phyloP scores from a whole-genome alignment of 768 basidiomycete species.

The Mycena galericulata region DNA sequence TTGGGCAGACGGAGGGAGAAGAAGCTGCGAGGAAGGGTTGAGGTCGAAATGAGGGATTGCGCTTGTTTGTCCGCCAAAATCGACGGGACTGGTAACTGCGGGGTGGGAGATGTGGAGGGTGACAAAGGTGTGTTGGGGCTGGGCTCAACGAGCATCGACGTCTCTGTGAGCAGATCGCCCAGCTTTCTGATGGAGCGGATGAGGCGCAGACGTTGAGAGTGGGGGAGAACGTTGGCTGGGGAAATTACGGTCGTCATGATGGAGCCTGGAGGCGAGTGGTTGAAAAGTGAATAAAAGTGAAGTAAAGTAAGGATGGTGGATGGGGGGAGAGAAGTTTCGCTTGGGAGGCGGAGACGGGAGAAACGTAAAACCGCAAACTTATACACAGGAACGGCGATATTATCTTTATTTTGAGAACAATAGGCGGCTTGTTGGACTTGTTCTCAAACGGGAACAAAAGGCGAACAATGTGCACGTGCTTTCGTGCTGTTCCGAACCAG shows the following conservation, averaged over 20 bases:
- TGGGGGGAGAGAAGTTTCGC: not conserved
- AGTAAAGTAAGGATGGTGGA: not conserved
- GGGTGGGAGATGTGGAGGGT: not conserved
- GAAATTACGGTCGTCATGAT: conserved; percentile 23
- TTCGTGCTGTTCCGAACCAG: too few relatives aligned
- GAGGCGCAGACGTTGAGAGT: conserved; percentile 32
- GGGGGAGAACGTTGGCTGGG: conserved; percentile 12
- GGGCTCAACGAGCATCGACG: conserved; percentile 13
- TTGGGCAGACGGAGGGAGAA: conserved; percentile 28
- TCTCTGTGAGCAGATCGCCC: conserved; percentile 31
- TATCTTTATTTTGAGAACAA: conserved; percentile 29
- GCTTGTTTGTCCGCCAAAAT: too few relatives aligned
- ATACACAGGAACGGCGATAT: not conserved
- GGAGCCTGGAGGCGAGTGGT: too few relatives aligned
- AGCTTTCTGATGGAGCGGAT: conserved; percentile 31
- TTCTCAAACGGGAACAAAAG: conserved; percentile 30
- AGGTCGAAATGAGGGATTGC: too few relatives aligned
- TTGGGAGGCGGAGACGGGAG: not conserved
- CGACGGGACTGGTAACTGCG: too few relatives aligned
- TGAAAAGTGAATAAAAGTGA: too few relatives aligned
- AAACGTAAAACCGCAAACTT: too few relatives aligned
- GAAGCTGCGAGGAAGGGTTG: conserved; percentile 9
- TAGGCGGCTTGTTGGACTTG: conserved; percentile 11
- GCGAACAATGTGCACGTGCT: too few relatives aligned
- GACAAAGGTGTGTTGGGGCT: not conserved